Conservation (phyloP, 345 rosid genomes). For the Eucalyptus curtisii region DNA sequence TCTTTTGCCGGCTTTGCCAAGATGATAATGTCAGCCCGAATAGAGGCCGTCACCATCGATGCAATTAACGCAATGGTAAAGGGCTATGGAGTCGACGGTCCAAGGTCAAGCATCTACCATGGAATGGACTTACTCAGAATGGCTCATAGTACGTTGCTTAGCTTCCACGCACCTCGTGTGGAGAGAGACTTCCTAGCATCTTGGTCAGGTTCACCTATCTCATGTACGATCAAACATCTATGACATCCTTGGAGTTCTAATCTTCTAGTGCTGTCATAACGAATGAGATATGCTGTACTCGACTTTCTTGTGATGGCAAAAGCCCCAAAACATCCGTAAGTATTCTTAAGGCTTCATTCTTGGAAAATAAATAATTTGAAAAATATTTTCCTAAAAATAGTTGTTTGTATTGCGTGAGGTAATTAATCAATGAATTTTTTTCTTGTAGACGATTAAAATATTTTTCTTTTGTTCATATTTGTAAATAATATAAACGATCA, state of each 20-base stretch:
- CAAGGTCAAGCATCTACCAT: background rate
- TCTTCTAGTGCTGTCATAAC: background rate
- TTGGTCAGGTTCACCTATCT: background rate
- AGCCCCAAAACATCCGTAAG: background rate
- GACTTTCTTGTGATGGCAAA: background rate
- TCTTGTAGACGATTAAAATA: too few species aligned
- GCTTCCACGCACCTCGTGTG: background rate
- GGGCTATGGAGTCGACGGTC: background rate
- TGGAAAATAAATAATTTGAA: too few species aligned
- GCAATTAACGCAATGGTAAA: background rate
- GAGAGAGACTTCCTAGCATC: background rate
- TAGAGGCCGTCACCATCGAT: background rate
- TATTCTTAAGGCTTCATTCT: too few species aligned
- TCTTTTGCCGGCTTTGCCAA: background rate
- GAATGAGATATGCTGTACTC: background rate
- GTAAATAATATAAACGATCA: too few species aligned
- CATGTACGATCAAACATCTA: background rate
- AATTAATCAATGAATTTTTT: too few species aligned
- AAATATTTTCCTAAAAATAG: too few species aligned
- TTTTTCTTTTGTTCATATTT: background rate
- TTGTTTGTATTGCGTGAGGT: background rate
- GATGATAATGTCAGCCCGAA: background rate
- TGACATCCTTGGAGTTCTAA: background rate
- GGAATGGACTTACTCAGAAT: background rate
- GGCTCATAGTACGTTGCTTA: background rate